Evolutionary conservation across 163 green algal species (phyloP).

Genomic region (Chlamydomonas reinhardtii): DNA sequence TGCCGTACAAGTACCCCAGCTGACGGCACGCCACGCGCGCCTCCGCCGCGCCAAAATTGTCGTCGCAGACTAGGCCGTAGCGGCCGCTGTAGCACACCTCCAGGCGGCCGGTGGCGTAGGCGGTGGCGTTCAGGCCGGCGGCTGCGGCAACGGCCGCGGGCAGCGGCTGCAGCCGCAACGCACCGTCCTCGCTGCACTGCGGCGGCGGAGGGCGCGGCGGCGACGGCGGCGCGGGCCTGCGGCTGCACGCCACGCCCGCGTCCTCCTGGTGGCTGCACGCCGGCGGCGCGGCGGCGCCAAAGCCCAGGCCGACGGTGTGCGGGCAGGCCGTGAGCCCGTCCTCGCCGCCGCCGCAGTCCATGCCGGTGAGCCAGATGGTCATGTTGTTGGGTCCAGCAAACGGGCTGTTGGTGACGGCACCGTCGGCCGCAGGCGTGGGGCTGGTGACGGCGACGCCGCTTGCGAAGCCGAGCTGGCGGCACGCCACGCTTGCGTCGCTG

Average conservation of each 20-base stretch:
- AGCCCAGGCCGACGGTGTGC: not conserved
- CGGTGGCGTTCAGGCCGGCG: too few relatives aligned
- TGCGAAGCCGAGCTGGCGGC: conserved; percentile 31
- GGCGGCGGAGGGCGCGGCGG: conserved; percentile 24
- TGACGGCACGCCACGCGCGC: conserved; percentile 48
- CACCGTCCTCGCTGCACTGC: conserved; percentile 26
- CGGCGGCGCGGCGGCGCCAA: too few relatives aligned
- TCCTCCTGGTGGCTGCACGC: conserved; percentile 36
- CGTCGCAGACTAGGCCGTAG: conserved; percentile 39
- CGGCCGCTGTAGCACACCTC: conserved; percentile 46
- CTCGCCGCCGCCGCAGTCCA: conserved; percentile 23
- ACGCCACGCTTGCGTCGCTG: conserved; percentile 25
- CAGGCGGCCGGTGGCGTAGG: not conserved
- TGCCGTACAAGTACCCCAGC: conserved; percentile 44
- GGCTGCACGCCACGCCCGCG: conserved; percentile 21
- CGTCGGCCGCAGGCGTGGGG: not conserved
- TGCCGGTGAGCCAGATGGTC: conserved; percentile 24
- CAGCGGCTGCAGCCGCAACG: conserved; percentile 10
- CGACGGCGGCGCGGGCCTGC: not conserved
- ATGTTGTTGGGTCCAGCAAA: conserved; percentile 1
- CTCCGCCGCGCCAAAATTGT: conserved; percentile 13
- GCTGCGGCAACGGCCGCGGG: not conserved
- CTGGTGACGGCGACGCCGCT: conserved; percentile 6
- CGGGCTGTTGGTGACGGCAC: not conserved
- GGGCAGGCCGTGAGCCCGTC: not conserved